Percentiles rank a stretch among this genome's conserved stretches.
These are phyloP conservation scores for Colletotrichum tanaceti DNA, from an alignment of 2,329 filamentous ascomycete genomes.

Conservation along the genomic window DNA sequence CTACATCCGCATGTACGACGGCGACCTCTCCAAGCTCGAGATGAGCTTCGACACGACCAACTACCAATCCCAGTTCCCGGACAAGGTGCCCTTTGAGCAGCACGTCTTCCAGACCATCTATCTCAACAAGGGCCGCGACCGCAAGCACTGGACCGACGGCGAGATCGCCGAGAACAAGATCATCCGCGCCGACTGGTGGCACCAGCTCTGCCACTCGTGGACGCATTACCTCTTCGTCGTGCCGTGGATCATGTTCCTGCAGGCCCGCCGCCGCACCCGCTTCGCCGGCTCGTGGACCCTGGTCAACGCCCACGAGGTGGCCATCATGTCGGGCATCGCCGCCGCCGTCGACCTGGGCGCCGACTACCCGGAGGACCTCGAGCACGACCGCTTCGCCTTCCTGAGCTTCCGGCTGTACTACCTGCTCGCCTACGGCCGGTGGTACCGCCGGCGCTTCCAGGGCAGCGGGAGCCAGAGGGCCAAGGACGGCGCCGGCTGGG, in stretches of 20 bases:
- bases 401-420: conserved; percentile 72
- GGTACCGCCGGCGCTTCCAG: conserved; percentile 61
- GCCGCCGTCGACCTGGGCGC: conserved; percentile 76
- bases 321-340: conserved; percentile 74
- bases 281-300: conserved; percentile 75
- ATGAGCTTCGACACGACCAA: conserved; percentile 78
- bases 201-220: conserved; percentile 69
- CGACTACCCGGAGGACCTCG: conserved; percentile 70
- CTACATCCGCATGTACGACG: conserved; percentile 67
- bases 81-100: conserved; percentile 51
- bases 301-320: conserved; percentile 75
- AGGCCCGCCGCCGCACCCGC: conserved; percentile 68
- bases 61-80: conserved; percentile 76
- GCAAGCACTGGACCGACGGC: conserved; percentile 63
- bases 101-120: conserved; percentile 61
- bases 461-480: conserved; percentile 50
- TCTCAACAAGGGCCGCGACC: conserved; percentile 66
- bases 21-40: conserved; percentile 67
- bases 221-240: conserved; percentile 70
- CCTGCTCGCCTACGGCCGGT: conserved; percentile 69
- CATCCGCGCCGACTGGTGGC: conserved; percentile 70
- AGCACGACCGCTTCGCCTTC: conserved; percentile 71
- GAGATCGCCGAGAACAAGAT: conserved; percentile 66
- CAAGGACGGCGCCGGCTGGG: conserved; percentile 65
- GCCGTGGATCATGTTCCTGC: conserved; percentile 74